Evolutionary conservation across 108 stramenopile species (phyloP).

Genomic region (Cyclotella cryptica): DNA sequence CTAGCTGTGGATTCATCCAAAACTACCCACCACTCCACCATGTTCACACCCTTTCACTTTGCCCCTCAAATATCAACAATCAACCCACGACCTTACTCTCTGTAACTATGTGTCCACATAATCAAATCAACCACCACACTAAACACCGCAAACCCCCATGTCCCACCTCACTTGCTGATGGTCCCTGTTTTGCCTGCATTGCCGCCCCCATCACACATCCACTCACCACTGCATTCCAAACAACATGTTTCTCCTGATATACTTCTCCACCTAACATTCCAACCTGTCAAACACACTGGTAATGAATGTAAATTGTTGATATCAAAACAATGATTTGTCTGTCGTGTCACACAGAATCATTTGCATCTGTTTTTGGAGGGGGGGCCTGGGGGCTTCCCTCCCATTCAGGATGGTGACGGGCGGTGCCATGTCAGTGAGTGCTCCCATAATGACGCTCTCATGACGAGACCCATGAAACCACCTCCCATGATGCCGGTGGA

Average conservation of each 20-base stretch:
- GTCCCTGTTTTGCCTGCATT: conserved; percentile 89
- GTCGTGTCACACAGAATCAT: conserved; percentile 78
- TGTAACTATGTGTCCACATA: conserved; percentile 79
- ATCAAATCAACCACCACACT: conserved; percentile 89
- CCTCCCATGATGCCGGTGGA: conserved; percentile 89
- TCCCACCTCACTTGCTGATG: conserved; percentile 89
- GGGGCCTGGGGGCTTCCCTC: conserved; percentile 90
- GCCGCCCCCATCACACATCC: conserved; percentile 94
- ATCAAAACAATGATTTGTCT: conserved; percentile 90
- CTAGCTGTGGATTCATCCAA: neutral
- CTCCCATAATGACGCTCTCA: conserved; percentile 94
- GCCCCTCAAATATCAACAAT: too few relatives aligned
- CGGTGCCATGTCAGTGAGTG: conserved; percentile 86
- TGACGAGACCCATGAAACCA: conserved; percentile 84
- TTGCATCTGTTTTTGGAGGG: conserved; percentile 80
- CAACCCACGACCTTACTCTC: too few relatives aligned
- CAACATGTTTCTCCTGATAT: conserved; percentile 91
- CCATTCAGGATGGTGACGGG: conserved; percentile 85
- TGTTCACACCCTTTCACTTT: too few relatives aligned
- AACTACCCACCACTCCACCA: too few relatives aligned
- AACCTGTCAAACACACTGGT: conserved; percentile 90
- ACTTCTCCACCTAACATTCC: conserved; percentile 94
- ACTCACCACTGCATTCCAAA: conserved; percentile 90
- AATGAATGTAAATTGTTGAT: conserved; percentile 91
- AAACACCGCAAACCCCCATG: conserved; percentile 96